Percentiles rank a stretch among this genome's conserved stretches.
Conservation (phyloP, 2,329 filamentous ascomycete genomes). For the Ustilaginoidea virens region DNA sequence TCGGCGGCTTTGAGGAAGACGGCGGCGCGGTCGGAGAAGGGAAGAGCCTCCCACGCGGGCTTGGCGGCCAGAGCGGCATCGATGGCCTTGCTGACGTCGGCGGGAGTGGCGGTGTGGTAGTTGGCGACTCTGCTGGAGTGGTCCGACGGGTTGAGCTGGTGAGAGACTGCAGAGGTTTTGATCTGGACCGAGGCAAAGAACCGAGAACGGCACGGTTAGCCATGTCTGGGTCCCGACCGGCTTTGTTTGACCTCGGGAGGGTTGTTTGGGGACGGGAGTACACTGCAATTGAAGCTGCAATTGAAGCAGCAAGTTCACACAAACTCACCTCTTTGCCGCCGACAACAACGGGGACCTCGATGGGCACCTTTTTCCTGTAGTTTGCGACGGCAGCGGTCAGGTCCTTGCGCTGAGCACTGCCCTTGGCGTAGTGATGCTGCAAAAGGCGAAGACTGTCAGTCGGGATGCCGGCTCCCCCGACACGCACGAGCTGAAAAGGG, state of each 20-base stretch:
- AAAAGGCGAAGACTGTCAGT: too few relatives aligned
- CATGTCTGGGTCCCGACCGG: too few relatives aligned
- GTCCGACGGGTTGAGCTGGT: slow-evolving; percentile 70
- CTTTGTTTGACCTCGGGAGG: too few relatives aligned
- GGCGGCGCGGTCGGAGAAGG: slow-evolving; percentile 81
- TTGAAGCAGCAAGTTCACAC: too few relatives aligned
- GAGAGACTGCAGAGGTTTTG: slow-evolving; percentile 47
- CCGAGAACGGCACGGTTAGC: too few relatives aligned
- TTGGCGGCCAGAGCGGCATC: slow-evolving; percentile 76
- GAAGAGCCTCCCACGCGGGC: slow-evolving; percentile 67
- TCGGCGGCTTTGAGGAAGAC: slow-evolving; percentile 95
- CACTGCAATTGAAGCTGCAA: too few relatives aligned
- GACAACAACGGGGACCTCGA: slow-evolving; percentile 72
- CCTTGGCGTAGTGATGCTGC: slow-evolving; percentile 80
- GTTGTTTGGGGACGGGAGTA: neutral
- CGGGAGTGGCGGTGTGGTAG: slow-evolving; percentile 66
- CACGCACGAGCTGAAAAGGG: too few relatives aligned
- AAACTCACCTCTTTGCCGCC: slow-evolving; percentile 64
- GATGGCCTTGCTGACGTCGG: slow-evolving; percentile 68
- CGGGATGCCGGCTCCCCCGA: too few relatives aligned
- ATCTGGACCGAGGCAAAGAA: slow-evolving; percentile 28
- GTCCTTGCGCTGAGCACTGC: slow-evolving; percentile 61
- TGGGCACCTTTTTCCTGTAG: slow-evolving; percentile 50
- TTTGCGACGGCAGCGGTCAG: slow-evolving; percentile 59
- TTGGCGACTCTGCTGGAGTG: slow-evolving; percentile 64